These are phyloP conservation scores for Blastocystis sp. DNA, from an alignment of 352 stramenopile genomes.

Conservation along the genomic window DNA sequence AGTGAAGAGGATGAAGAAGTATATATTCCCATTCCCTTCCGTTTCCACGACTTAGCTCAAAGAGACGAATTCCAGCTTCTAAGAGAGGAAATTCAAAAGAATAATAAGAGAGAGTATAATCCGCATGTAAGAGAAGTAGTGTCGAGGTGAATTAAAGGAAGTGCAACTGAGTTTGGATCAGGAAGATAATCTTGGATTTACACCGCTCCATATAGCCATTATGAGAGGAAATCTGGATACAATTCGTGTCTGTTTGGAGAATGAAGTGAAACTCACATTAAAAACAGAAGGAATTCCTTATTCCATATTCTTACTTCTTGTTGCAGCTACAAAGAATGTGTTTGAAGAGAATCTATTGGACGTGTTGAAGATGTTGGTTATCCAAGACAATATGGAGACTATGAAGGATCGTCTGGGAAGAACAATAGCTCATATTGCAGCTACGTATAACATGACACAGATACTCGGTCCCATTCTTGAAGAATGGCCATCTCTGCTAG, in stretches of 20 bases:
- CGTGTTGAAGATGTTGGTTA: conserved; percentile 44
- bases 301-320: conserved; percentile 32
- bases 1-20: conserved; percentile 62
- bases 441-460: conserved; percentile 24
- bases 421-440: conserved; percentile 34
- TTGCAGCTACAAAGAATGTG: conserved; percentile 10
- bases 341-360: conserved; percentile 28
- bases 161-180: conserved; percentile 32
- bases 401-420: conserved; percentile 19
- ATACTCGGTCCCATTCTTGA: conserved; percentile 1
- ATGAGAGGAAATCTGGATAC: conserved; percentile 33
- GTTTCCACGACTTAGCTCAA: conserved; percentile 57
- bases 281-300: conserved; percentile 47
- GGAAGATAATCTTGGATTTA: conserved; percentile 36
- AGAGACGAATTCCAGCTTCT: not conserved
- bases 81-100: conserved; percentile 53
- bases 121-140: not conserved
- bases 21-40: conserved; percentile 59
- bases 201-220: conserved; percentile 54
- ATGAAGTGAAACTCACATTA: conserved; percentile 1
- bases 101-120: conserved; percentile 53
- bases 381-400: conserved; percentile 42
- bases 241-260: conserved; percentile 46
- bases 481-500: not conserved
- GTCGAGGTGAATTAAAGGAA: not conserved